Percentiles rank a stretch among this genome's conserved stretches.
These are phyloP conservation scores for Ruellia speciosa DNA, from an alignment of 305 asterid genomes.

Conservation along the genomic window DNA sequence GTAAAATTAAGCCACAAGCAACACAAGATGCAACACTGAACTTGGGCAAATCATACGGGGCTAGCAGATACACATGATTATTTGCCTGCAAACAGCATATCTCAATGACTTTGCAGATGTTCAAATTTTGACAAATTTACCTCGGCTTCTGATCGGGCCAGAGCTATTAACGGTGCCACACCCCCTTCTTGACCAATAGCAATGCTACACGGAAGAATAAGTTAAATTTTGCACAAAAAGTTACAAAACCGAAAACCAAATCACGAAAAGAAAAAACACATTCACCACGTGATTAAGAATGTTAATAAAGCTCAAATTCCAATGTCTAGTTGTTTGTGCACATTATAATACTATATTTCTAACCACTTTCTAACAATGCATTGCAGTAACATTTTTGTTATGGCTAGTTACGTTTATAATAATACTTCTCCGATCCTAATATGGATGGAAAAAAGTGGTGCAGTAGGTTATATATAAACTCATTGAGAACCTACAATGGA, in stretches of 20 bases:
- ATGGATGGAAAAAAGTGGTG: not conserved
- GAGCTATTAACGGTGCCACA: slow-evolving; percentile 66
- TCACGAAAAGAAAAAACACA: slow-evolving; percentile 1
- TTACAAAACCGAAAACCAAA: not conserved
- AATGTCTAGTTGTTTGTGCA: not conserved
- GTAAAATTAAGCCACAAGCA: not conserved
- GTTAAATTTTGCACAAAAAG: not conserved
- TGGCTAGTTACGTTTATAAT: not conserved
- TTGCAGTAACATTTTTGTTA: not conserved
- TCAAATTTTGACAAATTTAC: slow-evolving; percentile 26
- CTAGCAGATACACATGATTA: not conserved
- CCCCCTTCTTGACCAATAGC: slow-evolving; percentile 95
- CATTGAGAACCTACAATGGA: too few relatives aligned
- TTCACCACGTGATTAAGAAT: slow-evolving; percentile 2
- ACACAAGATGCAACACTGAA: not conserved
- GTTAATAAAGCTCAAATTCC: slow-evolving; percentile 2
- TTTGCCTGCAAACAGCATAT: too few relatives aligned
- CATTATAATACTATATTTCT: not conserved
- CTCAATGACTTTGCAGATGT: too few relatives aligned
- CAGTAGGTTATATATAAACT: not conserved
- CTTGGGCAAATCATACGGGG: not conserved
- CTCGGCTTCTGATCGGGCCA: slow-evolving; percentile 71
- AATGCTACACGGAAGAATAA: slow-evolving; percentile 41
- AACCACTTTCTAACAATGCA: not conserved
- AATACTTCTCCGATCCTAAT: too few relatives aligned